These are phyloP conservation scores for Cryptomeria japonica DNA, from an alignment of 75 land plant genomes.

Conservation along the genomic window DNA sequence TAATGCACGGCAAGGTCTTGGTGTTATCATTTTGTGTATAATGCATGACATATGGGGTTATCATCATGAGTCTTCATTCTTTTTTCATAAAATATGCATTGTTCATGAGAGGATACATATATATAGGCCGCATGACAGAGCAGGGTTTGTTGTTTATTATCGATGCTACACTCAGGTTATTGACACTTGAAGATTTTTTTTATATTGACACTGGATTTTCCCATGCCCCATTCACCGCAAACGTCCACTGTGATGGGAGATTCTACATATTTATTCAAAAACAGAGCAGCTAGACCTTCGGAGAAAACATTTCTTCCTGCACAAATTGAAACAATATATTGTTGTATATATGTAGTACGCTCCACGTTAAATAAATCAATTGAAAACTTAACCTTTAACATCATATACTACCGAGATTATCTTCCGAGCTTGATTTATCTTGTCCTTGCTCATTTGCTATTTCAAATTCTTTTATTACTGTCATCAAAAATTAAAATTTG, in stretches of 20 bases:
- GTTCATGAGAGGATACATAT: too few relatives aligned
- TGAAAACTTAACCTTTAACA: neutral
- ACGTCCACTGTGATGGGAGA: neutral
- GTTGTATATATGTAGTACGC: neutral
- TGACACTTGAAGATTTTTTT: too few relatives aligned
- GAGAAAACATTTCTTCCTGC: neutral
- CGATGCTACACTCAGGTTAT: too few relatives aligned
- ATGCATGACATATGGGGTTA: too few relatives aligned
- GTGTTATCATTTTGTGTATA: too few relatives aligned
- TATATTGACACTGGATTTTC: neutral
- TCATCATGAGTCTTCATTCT: too few relatives aligned
- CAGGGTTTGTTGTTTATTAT: too few relatives aligned
- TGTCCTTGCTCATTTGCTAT: neutral
- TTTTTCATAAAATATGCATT: too few relatives aligned
- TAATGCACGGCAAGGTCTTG: too few relatives aligned
- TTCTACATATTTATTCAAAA: neutral
- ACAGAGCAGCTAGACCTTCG: neutral
- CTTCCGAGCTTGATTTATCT: neutral
- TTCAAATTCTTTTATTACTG: neutral
- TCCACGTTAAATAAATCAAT: neutral
- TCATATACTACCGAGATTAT: neutral
- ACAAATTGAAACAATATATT: neutral
- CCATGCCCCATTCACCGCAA: slow-evolving; percentile 3
- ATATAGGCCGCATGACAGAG: too few relatives aligned
- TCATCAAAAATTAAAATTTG: neutral